Conservation (phyloP, 139 green algal species). For the Picochlorum sp. region DNA sequence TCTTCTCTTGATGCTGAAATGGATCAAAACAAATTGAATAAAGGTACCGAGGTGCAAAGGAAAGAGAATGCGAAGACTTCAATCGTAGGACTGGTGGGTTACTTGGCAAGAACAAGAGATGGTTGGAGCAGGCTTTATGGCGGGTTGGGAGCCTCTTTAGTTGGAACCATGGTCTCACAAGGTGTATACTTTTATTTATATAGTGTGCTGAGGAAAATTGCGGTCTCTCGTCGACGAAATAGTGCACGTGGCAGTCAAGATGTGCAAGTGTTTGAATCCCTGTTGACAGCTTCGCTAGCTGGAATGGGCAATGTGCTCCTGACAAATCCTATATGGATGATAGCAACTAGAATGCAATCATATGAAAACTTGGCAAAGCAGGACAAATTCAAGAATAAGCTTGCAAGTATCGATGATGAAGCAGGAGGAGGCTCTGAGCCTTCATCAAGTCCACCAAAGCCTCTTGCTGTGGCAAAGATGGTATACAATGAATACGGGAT, state of each 20-base stretch:
- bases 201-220: conserved; percentile 17
- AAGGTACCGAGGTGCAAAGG: too few species aligned
- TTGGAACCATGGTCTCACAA: conserved; percentile 66
- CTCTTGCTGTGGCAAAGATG: background rate
- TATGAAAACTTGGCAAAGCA: background rate
- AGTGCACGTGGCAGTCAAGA: conserved; percentile 2
- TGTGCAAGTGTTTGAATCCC: conserved; percentile 51
- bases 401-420: too few species aligned
- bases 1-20: too few species aligned
- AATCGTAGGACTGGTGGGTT: too few species aligned
- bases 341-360: conserved; percentile 80
- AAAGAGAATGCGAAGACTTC: too few species aligned
- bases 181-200: conserved; percentile 79
- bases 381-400: conserved; percentile 1
- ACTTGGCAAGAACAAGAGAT: conserved; percentile 5
- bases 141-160: conserved; percentile 51
- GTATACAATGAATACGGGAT: conserved; percentile 17
- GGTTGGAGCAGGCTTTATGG: conserved; percentile 46
- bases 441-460: background rate
- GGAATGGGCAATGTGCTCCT: conserved; percentile 74
- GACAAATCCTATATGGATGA: conserved; percentile 89
- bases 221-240: conserved; percentile 9
- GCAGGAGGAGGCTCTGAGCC: background rate
- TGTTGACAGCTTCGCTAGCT: conserved; percentile 62
- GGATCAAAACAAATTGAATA: too few species aligned